Base-by-base conservation (phyloP, 306 rosid genomes). In the Notholithocarpus densiflorus region DNA sequence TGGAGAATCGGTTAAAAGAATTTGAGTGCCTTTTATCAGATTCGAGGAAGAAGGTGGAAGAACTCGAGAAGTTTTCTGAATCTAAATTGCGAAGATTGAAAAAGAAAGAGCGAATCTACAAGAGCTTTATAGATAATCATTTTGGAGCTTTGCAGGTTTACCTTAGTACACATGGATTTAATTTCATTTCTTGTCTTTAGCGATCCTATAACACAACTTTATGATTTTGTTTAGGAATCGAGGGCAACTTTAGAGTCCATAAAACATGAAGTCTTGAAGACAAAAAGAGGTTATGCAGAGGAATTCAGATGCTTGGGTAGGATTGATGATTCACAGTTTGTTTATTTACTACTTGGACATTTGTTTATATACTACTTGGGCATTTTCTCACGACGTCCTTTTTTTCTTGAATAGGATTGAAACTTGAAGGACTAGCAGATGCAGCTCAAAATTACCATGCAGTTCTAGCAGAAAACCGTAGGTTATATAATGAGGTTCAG, bases 401-500 rank as follows among this genome's bases (percentile, higher is more conserved):
- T 24, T 84, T 37, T 56, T 60, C 45, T 71, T 48, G 32, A 61
- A 72, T 53, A 95, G 98, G 92, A 21, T 71, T 17, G 75, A 95
- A 88, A 91, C 91, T 95, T 83, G 91, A 76, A 87, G 94, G 88
- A 86, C 82, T 96, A 73, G 91, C 94, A 34, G 97, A 96, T 85
- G 99, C 94, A 53, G 98, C 99, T 56, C 91, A 87, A 76, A 93
- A 91, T 83, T 93, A 93, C 83, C 97, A 96, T 52, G 80, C 80
- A 65, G 94, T 92, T 83, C 89, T 96, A 78, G 82, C 85, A 19
- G 99, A 96, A 86, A 96, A 96, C 76, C 88, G 99, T 32, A 91
- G 89, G 83, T 80, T 96, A 84, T 96, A 96, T 76, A 93, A 96
- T 69, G 98, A 96, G 79, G 98, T 96, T 82, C 99, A 96, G 79